Evolutionary conservation across 331 rosid genomes (phyloP).

Genomic region (Spiraea crenata): DNA sequence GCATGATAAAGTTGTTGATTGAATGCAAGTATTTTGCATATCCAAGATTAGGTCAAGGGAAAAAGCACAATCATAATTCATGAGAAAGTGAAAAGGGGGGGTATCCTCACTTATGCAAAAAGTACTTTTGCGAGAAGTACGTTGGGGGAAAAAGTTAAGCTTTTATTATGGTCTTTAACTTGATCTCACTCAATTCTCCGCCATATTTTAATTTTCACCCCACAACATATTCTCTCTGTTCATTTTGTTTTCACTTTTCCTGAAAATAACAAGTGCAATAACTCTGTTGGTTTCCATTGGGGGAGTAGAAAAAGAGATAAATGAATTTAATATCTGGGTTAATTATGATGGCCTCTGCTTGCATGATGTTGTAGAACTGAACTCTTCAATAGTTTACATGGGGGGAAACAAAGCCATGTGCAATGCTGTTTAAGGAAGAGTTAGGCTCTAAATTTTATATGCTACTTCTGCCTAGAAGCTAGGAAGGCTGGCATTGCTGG

Average conservation of each 20-base stretch:
- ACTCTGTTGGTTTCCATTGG: background rate
- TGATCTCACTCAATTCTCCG: background rate
- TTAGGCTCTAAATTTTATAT: no score
- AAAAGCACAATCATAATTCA: constrained; percentile 33
- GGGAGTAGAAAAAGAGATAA: no score
- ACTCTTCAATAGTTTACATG: no score
- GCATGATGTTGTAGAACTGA: no score
- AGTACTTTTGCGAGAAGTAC: constrained; percentile 19
- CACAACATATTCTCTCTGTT: background rate
- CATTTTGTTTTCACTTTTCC: background rate
- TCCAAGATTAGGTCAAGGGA: background rate
- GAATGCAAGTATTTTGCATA: no score
- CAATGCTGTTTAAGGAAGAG: no score
- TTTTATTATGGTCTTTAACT: constrained; percentile 1
- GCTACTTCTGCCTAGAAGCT: no score
- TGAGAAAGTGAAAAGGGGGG: constrained; percentile 25
- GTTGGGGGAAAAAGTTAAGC: constrained; percentile 11
- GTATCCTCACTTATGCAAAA: constrained; percentile 19
- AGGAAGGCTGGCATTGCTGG: no score
- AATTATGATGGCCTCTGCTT: background rate
- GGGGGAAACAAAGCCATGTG: no score
- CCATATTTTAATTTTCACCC: background rate
- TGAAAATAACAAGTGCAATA: background rate
- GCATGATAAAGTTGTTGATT: background rate
- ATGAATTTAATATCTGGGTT: background rate